Evolutionary conservation across 1,139 yeast species (phyloP).

Genomic region (Magnusiomyces fungicola): DNA sequence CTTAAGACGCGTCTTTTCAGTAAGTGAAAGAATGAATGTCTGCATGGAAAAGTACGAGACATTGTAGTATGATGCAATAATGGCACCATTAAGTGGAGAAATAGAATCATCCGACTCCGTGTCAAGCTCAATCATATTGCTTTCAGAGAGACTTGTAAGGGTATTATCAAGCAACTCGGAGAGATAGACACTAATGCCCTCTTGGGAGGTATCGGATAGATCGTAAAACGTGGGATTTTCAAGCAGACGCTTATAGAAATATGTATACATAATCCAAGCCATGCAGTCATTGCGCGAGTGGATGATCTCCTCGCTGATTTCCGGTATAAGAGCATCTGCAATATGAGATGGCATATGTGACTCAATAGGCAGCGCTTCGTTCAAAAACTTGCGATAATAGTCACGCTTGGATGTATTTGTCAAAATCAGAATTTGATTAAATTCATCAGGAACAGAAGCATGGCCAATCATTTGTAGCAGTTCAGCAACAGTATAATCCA

Average conservation of each 20-base stretch:
- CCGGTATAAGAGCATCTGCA: constrained; percentile 64
- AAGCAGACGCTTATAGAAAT: constrained; percentile 71
- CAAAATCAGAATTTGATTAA: constrained; percentile 45
- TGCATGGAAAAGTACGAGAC: constrained; percentile 62
- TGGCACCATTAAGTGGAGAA: constrained; percentile 57
- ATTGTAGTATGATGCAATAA: constrained; percentile 68
- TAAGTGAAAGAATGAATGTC: constrained; percentile 45
- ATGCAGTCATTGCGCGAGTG: constrained; percentile 74
- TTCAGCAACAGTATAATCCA: constrained; percentile 62
- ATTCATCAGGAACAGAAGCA: constrained; percentile 32
- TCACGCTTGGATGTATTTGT: constrained; percentile 50
- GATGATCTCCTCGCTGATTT: constrained; percentile 60
- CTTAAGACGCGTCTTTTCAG: constrained; percentile 50
- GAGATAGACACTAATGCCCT: constrained; percentile 69
- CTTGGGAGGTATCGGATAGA: constrained; percentile 51
- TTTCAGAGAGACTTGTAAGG: constrained; percentile 53
- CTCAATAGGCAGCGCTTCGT: constrained; percentile 76
- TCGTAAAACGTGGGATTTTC: constrained; percentile 88
- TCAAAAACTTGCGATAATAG: constrained; percentile 65
- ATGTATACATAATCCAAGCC: constrained; percentile 83
- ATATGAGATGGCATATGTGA: constrained; percentile 55
- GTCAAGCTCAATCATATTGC: constrained; percentile 56
- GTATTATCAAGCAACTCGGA: constrained; percentile 80
- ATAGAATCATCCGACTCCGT: constrained; percentile 43
- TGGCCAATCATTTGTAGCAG: constrained; percentile 70